Conservation (phyloP, 192 early-diverging fungal species). For the Rhizoclosmatium sp. region DNA sequence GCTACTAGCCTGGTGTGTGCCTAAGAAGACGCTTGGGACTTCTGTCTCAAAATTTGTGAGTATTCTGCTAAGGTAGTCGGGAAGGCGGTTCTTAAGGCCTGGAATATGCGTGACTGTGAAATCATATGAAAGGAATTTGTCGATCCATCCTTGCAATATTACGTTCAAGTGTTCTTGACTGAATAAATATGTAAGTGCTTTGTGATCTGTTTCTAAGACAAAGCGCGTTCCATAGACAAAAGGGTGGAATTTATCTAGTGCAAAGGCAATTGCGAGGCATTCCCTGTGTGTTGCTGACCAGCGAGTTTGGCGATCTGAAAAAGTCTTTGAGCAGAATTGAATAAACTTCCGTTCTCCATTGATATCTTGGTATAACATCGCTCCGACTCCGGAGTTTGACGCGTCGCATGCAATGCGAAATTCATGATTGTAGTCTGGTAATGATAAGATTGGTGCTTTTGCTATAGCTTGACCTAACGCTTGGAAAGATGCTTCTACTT, state of each 20-base stretch:
- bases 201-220: neutral
- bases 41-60: neutral
- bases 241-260: conserved; percentile 11
- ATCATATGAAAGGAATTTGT: conserved; percentile 4
- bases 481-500: neutral
- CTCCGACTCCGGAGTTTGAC: conserved; percentile 4
- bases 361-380: neutral
- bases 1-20: neutral
- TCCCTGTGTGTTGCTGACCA: conserved; percentile 2
- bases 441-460: neutral
- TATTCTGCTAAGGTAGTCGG: conserved; percentile 6
- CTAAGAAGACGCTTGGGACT: neutral
- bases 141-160: conserved; percentile 3
- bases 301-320: neutral
- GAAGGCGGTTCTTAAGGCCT: neutral
- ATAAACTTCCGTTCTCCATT: neutral
- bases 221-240: neutral
- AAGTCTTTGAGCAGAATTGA: neutral
- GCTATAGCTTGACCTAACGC: neutral
- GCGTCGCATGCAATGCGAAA: conserved; percentile 4
- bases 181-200: neutral
- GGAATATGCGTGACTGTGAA: neutral
- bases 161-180: neutral
- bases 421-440: neutral
- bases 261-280: neutral